Conservation (phyloP, 1,284 basidiomycete species). For the Hemileia vastatrix region DNA sequence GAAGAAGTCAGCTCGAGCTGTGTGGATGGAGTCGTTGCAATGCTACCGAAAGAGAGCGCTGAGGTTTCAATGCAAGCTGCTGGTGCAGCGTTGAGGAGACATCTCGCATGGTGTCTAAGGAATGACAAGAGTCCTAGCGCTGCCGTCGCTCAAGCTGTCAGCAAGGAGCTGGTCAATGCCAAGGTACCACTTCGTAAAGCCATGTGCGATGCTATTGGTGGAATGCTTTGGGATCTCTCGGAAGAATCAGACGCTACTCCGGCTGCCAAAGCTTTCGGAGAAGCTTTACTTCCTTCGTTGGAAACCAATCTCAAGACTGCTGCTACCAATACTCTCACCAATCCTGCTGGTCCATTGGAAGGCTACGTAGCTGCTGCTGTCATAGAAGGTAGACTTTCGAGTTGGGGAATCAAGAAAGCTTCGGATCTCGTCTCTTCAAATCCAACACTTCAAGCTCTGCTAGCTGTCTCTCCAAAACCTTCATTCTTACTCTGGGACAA, state of each 20-base stretch:
- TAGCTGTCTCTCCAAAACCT: slow-evolving; percentile 53
- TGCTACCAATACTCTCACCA: slow-evolving; percentile 53
- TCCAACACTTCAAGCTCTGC: slow-evolving; percentile 38
- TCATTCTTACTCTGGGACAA: slow-evolving; percentile 79
- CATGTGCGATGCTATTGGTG: slow-evolving; percentile 53
- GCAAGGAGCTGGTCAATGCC: slow-evolving; percentile 39
- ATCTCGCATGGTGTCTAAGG: slow-evolving; percentile 27
- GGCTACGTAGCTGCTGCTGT: slow-evolving; percentile 66
- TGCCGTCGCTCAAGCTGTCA: slow-evolving; percentile 26
- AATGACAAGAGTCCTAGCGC: slow-evolving; percentile 26
- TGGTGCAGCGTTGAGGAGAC: slow-evolving; percentile 27
- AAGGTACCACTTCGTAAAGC: slow-evolving; percentile 54
- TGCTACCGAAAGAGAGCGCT: slow-evolving; percentile 19
- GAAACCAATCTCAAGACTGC: slow-evolving; percentile 61
- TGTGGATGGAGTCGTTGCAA: slow-evolving; percentile 26
- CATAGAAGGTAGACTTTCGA: slow-evolving; percentile 57
- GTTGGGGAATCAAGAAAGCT: slow-evolving; percentile 25
- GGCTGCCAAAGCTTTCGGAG: slow-evolving; percentile 49
- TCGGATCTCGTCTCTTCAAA: slow-evolving; percentile 32
- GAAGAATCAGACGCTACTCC: slow-evolving; percentile 28
- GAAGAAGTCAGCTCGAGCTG: slow-evolving; percentile 24
- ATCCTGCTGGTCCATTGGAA: slow-evolving; percentile 60
- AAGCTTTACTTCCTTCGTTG: slow-evolving; percentile 54
- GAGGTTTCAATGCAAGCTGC: slow-evolving; percentile 27
- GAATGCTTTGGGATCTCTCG: slow-evolving; percentile 48